Evolutionary conservation across 495 filamentous ascomycete genomes (phyloP).

Genomic region (Viridothelium virens): DNA sequence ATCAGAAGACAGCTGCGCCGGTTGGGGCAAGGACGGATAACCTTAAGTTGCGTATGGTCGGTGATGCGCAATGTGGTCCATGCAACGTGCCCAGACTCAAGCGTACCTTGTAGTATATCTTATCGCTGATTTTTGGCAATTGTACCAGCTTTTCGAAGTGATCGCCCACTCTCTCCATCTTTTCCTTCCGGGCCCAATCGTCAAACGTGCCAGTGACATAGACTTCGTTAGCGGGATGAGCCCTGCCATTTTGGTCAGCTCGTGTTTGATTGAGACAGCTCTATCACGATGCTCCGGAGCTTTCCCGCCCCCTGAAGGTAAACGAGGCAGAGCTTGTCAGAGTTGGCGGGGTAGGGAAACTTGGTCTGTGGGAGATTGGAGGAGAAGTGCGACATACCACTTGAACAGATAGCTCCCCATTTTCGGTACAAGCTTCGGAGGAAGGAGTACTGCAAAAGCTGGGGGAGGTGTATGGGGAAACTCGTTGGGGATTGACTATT

Average conservation of each 20-base stretch:
- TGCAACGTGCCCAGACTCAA: too few relatives aligned
- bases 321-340: background rate
- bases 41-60: too few relatives aligned
- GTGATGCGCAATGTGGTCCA: too few relatives aligned
- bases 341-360: background rate
- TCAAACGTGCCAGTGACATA: slow-evolving; percentile 96
- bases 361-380: background rate
- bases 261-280: background rate
- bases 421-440: background rate
- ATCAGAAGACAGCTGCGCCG: background rate
- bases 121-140: slow-evolving; percentile 53
- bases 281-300: background rate
- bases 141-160: slow-evolving; percentile 70
- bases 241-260: slow-evolving; percentile 30
- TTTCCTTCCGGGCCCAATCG: slow-evolving; percentile 77
- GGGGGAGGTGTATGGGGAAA: background rate
- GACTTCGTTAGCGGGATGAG: slow-evolving; percentile 70
- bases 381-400: slow-evolving; percentile 20
- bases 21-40: background rate
- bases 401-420: slow-evolving; percentile 34
- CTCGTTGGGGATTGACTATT: background rate
- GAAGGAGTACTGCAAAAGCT: background rate
- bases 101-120: slow-evolving; percentile 50
- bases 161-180: slow-evolving; percentile 64
- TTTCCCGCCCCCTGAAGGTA: background rate